Base-by-base conservation (phyloP, 345 rosid genomes). In the Euphorbia pulcherrima region DNA sequence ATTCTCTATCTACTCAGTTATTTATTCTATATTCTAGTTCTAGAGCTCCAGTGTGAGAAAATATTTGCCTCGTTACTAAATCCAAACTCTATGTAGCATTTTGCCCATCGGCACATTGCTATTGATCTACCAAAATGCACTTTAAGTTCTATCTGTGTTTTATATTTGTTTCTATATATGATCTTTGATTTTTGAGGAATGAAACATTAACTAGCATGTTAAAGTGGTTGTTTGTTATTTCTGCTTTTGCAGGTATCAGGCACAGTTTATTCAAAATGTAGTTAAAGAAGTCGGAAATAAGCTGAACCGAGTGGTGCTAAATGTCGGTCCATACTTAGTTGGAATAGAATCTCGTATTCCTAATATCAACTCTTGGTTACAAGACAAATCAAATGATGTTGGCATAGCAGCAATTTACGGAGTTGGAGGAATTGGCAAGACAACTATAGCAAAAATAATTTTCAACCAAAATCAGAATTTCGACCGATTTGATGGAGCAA, bases 401-500 rank as follows among this genome's bases (percentile, higher is more conserved):
- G 72, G 17, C 10, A 44, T 73, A 67, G 77, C 68, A 24, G 62
- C 59, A 33, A 20, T 30, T 35, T 67, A 62, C 26, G 81, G 81
- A 14, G 70, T 74, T 35, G 78, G 81, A 21, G 67, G 67, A 52
- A 62, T 70, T 10, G 74, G 74, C 50, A 70, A 70, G 74, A 70
- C 74, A 50, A 70, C 74, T 39, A 27, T 63, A 44, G 67, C 67
- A 26, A 63, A 63, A 39, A 63, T 63, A 44, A 35, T 65, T 18
- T 78, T 13, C 73, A 74, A 78, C 54, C 64, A 74, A 47, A 74
- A 78, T 37, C 64, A 74, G 48, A 68, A 67, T 60, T 68, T 54
- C 6, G 13, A 50, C 39, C 59, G 26, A 40, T 80, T 74, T 68
- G 72, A 80, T 50, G 68, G 65, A n/a, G 28, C 55, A 6, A 46